These are phyloP conservation scores for Vigna trinervia DNA, from an alignment of 306 rosid species.

Conservation along the genomic window DNA sequence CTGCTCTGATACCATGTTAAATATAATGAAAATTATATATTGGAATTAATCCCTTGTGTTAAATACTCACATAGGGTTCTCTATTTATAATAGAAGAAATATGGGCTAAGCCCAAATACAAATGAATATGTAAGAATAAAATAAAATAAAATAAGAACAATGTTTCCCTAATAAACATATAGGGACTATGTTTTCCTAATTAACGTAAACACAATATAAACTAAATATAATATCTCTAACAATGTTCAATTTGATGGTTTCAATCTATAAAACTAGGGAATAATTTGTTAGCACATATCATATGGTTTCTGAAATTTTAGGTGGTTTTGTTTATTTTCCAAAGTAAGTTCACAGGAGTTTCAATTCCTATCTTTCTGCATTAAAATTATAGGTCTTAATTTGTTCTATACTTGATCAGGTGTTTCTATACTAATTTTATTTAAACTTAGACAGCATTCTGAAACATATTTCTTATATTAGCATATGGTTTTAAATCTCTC, in stretches of 20 bases:
- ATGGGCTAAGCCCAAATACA: no score
- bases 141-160: no score
- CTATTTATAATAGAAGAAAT: no score
- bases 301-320: conserved; percentile 14
- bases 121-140: no score
- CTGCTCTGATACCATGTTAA: no score
- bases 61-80: no score
- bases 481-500: conserved; percentile 18
- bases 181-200: no score
- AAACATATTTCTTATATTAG: conserved; percentile 21
- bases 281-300: conserved; percentile 1
- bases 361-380: conserved; percentile 5
- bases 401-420: conserved; percentile 22
- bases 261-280: conserved; percentile 16
- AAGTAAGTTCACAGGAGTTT: conserved; percentile 24
- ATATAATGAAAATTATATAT: no score
- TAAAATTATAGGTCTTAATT: conserved; percentile 22
- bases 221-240: no score
- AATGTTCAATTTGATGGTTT: conserved; percentile 23
- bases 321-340: conserved; percentile 13
- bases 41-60: no score
- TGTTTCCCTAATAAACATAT: no score
- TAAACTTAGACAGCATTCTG: conserved; percentile 10
- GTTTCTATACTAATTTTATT: conserved; percentile 29
- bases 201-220: no score